These are phyloP conservation scores for Stenocarpella maydis DNA, from an alignment of 2,329 filamentous ascomycete genomes.

Conservation along the genomic window DNA sequence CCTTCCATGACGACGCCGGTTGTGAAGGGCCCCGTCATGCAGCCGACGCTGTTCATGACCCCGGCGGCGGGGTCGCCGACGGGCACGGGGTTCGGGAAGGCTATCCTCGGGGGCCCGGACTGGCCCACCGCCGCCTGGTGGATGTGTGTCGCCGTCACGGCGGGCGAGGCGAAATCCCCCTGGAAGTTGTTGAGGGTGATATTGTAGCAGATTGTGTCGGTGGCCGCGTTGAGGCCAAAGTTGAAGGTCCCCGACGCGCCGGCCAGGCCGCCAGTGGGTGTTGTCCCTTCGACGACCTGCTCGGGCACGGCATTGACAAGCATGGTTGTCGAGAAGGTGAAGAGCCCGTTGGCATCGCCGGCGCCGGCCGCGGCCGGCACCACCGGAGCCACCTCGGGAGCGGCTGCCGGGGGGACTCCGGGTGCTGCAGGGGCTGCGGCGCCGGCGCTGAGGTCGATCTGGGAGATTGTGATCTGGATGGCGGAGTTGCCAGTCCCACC, in stretches of 20 bases:
- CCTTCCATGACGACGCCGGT: constrained; percentile 52
- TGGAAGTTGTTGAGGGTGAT: constrained; percentile 55
- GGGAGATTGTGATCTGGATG: constrained; percentile 10
- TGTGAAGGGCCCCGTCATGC: constrained; percentile 50
- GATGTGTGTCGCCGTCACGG: constrained; percentile 58
- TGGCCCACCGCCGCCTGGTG: constrained; percentile 54
- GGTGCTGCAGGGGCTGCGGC: background rate
- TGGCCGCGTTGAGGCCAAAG: constrained; percentile 54
- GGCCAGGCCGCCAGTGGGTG: constrained; percentile 43
- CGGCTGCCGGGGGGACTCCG: background rate
- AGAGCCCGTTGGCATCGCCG: constrained; percentile 5
- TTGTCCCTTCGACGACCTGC: constrained; percentile 54
- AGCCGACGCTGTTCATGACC: constrained; percentile 38
- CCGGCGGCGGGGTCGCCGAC: constrained; percentile 39
- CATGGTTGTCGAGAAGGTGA: constrained; percentile 4
- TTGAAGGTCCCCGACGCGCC: constrained; percentile 57
- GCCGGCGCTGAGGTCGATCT: background rate
- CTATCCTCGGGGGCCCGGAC: constrained; percentile 54
- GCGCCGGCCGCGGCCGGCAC: background rate
- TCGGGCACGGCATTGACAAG: constrained; percentile 49
- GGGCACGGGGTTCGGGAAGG: constrained; percentile 54
- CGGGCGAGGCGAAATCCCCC: constrained; percentile 54
- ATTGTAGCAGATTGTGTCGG: constrained; percentile 47
- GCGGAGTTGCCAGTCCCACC: constrained; percentile 1
- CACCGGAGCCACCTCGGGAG: background rate